Conservation (phyloP, 1,139 yeast genomes). For the Lodderomyces elongisporus region DNA sequence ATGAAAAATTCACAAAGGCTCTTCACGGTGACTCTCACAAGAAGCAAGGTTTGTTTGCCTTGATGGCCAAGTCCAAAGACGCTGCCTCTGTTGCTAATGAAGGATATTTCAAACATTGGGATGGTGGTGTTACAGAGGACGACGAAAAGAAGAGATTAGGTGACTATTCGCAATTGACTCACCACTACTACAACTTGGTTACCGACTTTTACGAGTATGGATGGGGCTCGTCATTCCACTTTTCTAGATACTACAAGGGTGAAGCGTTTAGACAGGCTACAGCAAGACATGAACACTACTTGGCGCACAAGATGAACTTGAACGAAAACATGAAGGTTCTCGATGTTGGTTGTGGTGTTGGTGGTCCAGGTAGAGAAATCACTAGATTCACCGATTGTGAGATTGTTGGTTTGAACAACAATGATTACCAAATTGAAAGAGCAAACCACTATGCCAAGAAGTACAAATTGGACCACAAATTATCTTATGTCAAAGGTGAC, state of each 20-base stretch:
- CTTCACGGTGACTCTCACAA: slow-evolving; percentile 75
- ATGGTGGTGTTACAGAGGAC: slow-evolving; percentile 72
- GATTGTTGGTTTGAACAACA: slow-evolving; percentile 89
- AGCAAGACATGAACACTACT: slow-evolving; percentile 95
- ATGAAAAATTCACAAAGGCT: slow-evolving; percentile 70
- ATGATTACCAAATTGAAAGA: slow-evolving; percentile 93
- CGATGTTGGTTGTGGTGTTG: slow-evolving; percentile 99
- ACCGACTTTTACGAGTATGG: slow-evolving; percentile 98
- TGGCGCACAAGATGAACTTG: slow-evolving; percentile 83
- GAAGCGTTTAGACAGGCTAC: slow-evolving; percentile 93
- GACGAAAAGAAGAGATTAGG: slow-evolving; percentile 73
- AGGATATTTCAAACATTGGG: slow-evolving; percentile 97
- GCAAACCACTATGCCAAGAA: slow-evolving; percentile 77
- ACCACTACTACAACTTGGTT: slow-evolving; percentile 93
- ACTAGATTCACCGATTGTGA: slow-evolving; percentile 84
- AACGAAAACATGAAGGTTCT: slow-evolving; percentile 78
- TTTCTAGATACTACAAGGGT: slow-evolving; percentile 87
- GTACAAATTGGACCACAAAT: slow-evolving; percentile 62
- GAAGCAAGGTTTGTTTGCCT: slow-evolving; percentile 70
- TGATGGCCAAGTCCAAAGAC: slow-evolving; percentile 65
- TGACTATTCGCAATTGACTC: slow-evolving; percentile 87
- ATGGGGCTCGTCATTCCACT: slow-evolving; percentile 99
- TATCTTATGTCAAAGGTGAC: slow-evolving; percentile 91
- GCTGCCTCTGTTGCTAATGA: slow-evolving; percentile 83
- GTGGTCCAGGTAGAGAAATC: slow-evolving; percentile 98